Base-by-base conservation (phyloP, 1,139 yeast genomes). In the Geotrichum klebahnii region DNA sequence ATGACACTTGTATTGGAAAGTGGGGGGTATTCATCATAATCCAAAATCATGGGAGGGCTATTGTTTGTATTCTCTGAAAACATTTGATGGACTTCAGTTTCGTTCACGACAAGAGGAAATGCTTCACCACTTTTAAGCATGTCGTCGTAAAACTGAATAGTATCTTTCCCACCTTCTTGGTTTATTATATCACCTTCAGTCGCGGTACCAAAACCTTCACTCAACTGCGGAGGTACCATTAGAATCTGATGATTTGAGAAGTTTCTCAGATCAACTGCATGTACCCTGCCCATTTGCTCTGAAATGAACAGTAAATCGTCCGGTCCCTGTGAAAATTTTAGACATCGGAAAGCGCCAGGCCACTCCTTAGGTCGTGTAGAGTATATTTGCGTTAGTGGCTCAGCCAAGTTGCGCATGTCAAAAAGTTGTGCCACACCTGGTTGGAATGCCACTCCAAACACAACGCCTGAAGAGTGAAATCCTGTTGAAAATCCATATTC, bases 221-320 rank as follows among this genome's bases (percentile, higher is more conserved):
- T 37, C n/a, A 46, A 29, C 45, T 33, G 37, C 24, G 34, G 23
- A 12, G 51, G 51, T 8, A 48, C 37, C 43, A 42, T 43, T 19
- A 88, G 73, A 32, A 89, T 88, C 63, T 86, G 95, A 61, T 86
- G 95, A 59, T 82, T 80, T 55, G 74, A 72, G 59, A 81, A 77
- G 60, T 82, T 79, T 53, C 96, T 75, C 41, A 88, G 74, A 65
- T 89, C 96, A 23, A 89, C 72, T 48, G 88, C 72, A 67, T 89
- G 97, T 2, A 89, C 86, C 50, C 96, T 72, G 0, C 95, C 95
- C 53, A 81, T 85, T 61, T 89, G 96, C 64, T 89, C 97, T 49
- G 86, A 78, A 1, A 89, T 73, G 50, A 85, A 79, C 58, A 89
- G 71, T 54, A 88, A 67, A 65, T 89, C 96, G 60, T 83, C 89